Base-by-base conservation (phyloP, 179 eudicot species). In the Gypsophila paniculata region DNA sequence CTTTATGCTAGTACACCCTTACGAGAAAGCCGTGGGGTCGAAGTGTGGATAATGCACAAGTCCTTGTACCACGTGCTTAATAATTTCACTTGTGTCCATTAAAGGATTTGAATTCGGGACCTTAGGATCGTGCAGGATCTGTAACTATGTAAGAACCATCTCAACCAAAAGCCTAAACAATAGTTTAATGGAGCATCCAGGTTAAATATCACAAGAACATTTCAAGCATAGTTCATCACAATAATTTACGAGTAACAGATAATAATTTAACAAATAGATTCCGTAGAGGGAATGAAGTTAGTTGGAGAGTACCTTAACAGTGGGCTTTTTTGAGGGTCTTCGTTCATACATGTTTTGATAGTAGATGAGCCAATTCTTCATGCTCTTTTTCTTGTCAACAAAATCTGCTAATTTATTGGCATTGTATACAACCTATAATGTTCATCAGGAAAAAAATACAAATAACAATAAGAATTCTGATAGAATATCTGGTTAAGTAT, bases 291-390 rank as follows among this genome's bases (percentile, higher is more conserved):
- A 10, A 34, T 62, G 23, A 62, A 62, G 8, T 34, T 36, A 17
- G 49, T 2, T 25, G 25, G 34, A 26, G 46, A 75, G 49, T 86
- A 93, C 98, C 98, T 91, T 93, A 13, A 75, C 78, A 68, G 83
- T 83, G 74, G 96, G 96, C 78, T 66, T 89, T 65, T 71, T 84
- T 18, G 80, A 61, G 51, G 91, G 90, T 15, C 80, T 77, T 68
- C 91, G 86, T 78, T 91, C 96, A 80, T 76, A 83, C 61, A 87
- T 84, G 77, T 87, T 93, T 71, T 86, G 83, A 75, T 93, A 89
- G 75, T 91, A 93, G 22, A 79, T 83, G n/a, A 82, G 88, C 93
- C 95, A 86, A 72, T 88, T 87, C 61, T 82, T 78, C 80, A 79
- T 48, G 75, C 79, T 80, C 82, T 85, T 85, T 85, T 90, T 88